These are phyloP conservation scores for Eremothecium gossypii DNA, from an alignment of 1,139 yeast species.

Conservation along the genomic window DNA sequence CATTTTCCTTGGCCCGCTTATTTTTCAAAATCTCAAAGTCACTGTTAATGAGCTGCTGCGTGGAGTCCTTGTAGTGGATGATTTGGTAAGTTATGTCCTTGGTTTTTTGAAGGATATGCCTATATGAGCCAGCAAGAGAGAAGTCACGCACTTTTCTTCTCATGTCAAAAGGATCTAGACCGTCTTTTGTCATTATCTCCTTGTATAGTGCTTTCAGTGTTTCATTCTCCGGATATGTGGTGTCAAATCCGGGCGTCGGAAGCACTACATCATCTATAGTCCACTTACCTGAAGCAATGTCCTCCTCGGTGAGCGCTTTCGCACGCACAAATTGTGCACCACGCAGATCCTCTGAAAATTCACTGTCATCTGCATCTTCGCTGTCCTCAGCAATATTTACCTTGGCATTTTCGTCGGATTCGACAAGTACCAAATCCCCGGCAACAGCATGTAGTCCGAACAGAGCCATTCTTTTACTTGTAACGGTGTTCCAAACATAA, in stretches of 20 bases:
- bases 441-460: conserved; percentile 62
- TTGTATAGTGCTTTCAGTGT: conserved; percentile 54
- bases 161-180: conserved; percentile 79
- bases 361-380: conserved; percentile 28
- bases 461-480: conserved; percentile 63
- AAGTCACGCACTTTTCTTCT: conserved; percentile 77
- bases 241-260: conserved; percentile 92
- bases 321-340: conserved; percentile 50
- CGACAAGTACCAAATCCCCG: conserved; percentile 73
- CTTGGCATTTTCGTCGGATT: conserved; percentile 10
- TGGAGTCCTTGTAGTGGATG: conserved; percentile 50
- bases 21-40: conserved; percentile 63
- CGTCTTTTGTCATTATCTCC: conserved; percentile 69
- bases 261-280: conserved; percentile 76
- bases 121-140: conserved; percentile 84
- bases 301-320: conserved; percentile 63
- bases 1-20: conserved; percentile 30
- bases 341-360: conserved; percentile 58
- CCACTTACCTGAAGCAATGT: conserved; percentile 49
- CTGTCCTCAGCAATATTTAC: conserved; percentile 15
- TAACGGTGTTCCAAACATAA: conserved; percentile 85
- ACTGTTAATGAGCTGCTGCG: conserved; percentile 68
- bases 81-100: conserved; percentile 52
- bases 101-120: conserved; percentile 67
- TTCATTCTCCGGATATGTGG: conserved; percentile 67